Conservation (phyloP, 1,284 basidiomycete species). For the Heterobasidion irregulare region DNA sequence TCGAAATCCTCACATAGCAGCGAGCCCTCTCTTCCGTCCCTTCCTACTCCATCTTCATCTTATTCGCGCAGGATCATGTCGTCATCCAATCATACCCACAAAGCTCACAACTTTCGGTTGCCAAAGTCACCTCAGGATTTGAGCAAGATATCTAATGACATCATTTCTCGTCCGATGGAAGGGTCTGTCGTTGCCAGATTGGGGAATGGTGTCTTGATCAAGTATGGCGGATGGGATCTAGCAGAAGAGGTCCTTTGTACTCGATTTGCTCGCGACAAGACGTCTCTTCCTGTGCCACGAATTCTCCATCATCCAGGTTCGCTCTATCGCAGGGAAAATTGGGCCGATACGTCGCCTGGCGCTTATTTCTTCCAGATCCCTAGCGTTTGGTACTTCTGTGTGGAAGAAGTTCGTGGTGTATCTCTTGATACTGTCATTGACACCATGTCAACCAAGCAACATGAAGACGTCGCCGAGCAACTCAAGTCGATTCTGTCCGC, state of each 20-base stretch:
- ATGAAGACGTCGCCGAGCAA: slow-evolving; percentile 15
- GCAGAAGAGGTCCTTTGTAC: slow-evolving; percentile 1
- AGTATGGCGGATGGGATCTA: slow-evolving; percentile 2
- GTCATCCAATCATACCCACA: not conserved
- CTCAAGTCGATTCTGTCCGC: slow-evolving; percentile 8
- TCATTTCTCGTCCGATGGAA: not conserved
- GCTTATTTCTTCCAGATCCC: not conserved
- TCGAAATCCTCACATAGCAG: too few species aligned
- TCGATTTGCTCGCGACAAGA: not conserved
- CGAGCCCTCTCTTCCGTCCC: too few species aligned
- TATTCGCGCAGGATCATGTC: not conserved
- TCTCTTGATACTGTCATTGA: slow-evolving; percentile 13
- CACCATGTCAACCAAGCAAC: slow-evolving; percentile 12
- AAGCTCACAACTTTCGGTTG: not conserved
- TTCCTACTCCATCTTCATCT: too few species aligned
- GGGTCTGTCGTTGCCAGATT: not conserved
- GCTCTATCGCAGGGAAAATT: not conserved
- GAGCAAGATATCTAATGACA: not conserved
- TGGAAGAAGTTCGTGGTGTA: slow-evolving; percentile 14
- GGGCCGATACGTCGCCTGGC: not conserved
- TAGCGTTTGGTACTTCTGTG: slow-evolving; percentile 8
- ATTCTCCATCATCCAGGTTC: slow-evolving; percentile 2
- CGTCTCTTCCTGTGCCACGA: slow-evolving; percentile 2
- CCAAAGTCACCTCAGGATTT: not conserved
- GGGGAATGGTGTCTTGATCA: slow-evolving; percentile 1